phyloP scores from a whole-genome alignment of 441 rosid genomes.

The Pelargonium cotyledonis region DNA sequence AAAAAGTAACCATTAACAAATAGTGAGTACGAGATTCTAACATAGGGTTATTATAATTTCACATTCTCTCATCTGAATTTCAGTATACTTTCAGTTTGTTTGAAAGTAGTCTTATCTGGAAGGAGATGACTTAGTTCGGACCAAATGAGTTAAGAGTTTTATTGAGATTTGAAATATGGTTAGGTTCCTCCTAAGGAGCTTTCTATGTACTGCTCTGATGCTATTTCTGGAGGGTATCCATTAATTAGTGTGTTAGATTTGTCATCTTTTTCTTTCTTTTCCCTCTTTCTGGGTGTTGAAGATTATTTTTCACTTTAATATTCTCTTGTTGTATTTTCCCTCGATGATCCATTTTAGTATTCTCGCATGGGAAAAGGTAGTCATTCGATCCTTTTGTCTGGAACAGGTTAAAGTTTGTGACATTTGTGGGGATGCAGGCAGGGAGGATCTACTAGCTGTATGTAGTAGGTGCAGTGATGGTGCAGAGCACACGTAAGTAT shows the following conservation, averaged over 20 bases:
- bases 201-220: not conserved
- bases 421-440: constrained; percentile 98
- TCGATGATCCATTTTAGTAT: not conserved
- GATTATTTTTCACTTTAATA: not conserved
- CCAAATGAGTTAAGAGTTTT: not conserved
- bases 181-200: not conserved
- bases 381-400: constrained; percentile 21
- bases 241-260: not conserved
- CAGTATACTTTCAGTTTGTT: not conserved
- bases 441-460: constrained; percentile 89
- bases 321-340: constrained; percentile 2
- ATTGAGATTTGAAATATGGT: not conserved
- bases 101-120: not conserved
- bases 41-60: not conserved
- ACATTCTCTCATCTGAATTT: not conserved
- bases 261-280: constrained; percentile 1
- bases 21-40: not conserved
- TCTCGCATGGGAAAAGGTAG: not conserved
- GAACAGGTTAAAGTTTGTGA: constrained; percentile 97
- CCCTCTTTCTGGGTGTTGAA: not conserved
- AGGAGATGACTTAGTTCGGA: not conserved
- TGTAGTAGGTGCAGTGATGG: constrained; percentile 94
- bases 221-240: not conserved
- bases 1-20: not conserved
- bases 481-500: constrained; percentile 96